phyloP scores from a whole-genome alignment of 441 rosid species.

The Dalechampia spathulata region DNA sequence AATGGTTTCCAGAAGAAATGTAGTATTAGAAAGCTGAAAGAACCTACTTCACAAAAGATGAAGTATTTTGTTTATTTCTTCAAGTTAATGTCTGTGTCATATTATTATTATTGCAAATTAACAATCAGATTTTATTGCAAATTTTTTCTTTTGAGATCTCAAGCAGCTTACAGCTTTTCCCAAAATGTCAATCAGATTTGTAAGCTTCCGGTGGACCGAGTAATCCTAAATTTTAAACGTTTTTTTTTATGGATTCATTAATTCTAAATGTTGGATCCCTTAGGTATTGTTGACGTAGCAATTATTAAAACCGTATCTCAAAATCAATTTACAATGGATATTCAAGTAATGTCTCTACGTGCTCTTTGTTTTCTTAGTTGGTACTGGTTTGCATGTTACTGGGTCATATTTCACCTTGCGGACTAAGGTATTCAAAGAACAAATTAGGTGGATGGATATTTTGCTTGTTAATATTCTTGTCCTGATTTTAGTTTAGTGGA shows the following conservation, averaged over 20 bases:
- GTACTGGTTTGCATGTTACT: not conserved
- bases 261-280: not conserved
- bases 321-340: not conserved
- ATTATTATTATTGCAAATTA: not conserved
- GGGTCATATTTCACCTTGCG: not conserved
- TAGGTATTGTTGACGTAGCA: not conserved
- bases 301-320: not conserved
- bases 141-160: slow-evolving; percentile 6
- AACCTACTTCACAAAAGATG: too few relatives aligned
- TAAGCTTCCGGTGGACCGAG: not conserved
- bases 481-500: not conserved
- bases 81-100: not conserved
- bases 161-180: not conserved
- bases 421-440: not conserved
- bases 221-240: not conserved
- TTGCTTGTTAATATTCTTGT: not conserved
- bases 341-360: not conserved
- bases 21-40: too few relatives aligned
- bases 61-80: not conserved
- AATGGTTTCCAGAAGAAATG: too few relatives aligned
- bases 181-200: not conserved
- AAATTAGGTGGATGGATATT: not conserved
- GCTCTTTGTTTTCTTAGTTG: not conserved
- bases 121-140: not conserved
- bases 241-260: too few relatives aligned